Evolutionary conservation across 2,329 filamentous ascomycete species (phyloP), one percentile per base, ranked within the genome.

Genomic region (Beauveria asiatica): DNA sequence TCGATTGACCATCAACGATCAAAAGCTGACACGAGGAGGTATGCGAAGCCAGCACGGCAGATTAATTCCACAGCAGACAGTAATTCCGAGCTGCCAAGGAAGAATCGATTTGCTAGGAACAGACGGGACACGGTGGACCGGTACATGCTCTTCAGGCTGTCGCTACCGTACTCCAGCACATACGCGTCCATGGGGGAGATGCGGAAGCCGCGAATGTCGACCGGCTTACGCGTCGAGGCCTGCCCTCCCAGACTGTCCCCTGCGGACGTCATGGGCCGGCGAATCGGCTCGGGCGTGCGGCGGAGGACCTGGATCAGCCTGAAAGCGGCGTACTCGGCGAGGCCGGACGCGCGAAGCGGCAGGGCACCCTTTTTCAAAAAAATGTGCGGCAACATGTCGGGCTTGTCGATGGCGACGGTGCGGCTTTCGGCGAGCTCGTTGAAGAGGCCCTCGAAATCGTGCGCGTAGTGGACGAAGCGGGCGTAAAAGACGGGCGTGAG

Each of bases 401-500:
- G 80, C 13, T 76, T 76, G 6, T 84, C 83, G 10, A 86, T 71
- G 73, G 76, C 80, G 8, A 87, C 69, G 0, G 85, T 89, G 44
- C 76, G 73, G 64, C 79, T 86, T 61, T 84, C 83, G 49, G 80
- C 70, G 67, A 83, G 68, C 67, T 89, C 85, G 61, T 79, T 78
- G 59, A 85, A 82, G 33, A 89, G 74, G 1, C 83, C 84, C 65
- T 87, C 83, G 19, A 83, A 76, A 23, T 83, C 81, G 66, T 86
- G 78, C 0, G 81, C 75, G 67, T 89, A 88, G 63, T 82, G 78
- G 0, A 85, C 76, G 52, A 89, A 84, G 30, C 85, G 80, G 13
- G 81, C 78, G 73, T 90, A 90, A 67, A 90, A 90, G 0, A 74
- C 76, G 1, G 87, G 86, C 0, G 83, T 86, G 21, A 87, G 70